These are phyloP conservation scores for Salix koriyanagi DNA, from an alignment of 345 rosid genomes.

Conservation along the genomic window DNA sequence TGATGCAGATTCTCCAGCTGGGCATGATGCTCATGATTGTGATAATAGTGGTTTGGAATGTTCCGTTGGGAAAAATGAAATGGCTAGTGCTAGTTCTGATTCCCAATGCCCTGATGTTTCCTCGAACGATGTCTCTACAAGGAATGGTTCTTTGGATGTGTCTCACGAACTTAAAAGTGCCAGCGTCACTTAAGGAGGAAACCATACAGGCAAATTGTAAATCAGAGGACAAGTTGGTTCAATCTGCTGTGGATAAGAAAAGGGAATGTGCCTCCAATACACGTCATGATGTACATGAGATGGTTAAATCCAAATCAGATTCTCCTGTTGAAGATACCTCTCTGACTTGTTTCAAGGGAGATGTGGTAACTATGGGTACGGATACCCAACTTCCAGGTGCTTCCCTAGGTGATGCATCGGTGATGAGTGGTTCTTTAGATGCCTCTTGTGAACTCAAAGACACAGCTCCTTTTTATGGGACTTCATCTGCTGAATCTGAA, in stretches of 20 bases:
- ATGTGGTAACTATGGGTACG: neutral
- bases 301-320: constrained; percentile 6
- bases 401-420: neutral
- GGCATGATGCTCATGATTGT: constrained; percentile 22
- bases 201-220: constrained; percentile 10
- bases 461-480: constrained; percentile 21
- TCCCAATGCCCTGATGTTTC: constrained; percentile 23
- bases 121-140: constrained; percentile 14
- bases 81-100: constrained; percentile 24
- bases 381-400: neutral
- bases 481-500: constrained; percentile 17
- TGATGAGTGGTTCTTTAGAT: constrained; percentile 2
- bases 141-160: constrained; percentile 22
- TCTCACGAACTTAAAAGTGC: constrained; percentile 18
- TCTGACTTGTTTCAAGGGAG: constrained; percentile 7
- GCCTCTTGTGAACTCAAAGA: constrained; percentile 28
- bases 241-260: constrained; percentile 12
- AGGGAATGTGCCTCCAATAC: neutral
- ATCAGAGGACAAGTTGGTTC: constrained; percentile 19
- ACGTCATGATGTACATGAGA: constrained; percentile 1
- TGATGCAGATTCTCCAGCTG: constrained; percentile 31
- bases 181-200: constrained; percentile 12
- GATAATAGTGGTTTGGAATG: constrained; percentile 22
- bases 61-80: constrained; percentile 19
- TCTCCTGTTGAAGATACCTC: constrained; percentile 20